Percentiles rank a stretch among this genome's conserved stretches.
phyloP scores from a whole-genome alignment of 257 asterid species.

The Primulina eburnea region DNA sequence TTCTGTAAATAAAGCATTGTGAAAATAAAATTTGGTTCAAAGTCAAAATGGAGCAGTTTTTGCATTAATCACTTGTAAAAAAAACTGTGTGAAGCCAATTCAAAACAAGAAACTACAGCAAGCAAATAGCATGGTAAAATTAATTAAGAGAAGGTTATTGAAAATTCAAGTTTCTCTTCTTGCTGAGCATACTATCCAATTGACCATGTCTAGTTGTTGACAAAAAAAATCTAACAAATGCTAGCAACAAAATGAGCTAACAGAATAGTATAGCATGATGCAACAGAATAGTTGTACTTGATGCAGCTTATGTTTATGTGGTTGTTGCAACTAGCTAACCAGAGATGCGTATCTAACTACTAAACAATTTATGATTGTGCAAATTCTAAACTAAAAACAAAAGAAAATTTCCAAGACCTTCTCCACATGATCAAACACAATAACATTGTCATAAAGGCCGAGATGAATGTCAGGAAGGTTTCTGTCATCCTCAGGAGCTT shows the following conservation, averaged over 20 bases:
- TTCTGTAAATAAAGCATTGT: conserved; percentile 2
- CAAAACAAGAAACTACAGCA: neutral
- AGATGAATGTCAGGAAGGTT: conserved; percentile 92
- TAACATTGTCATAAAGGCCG: conserved; percentile 89
- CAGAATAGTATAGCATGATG: conserved; percentile 16
- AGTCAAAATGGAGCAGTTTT: neutral
- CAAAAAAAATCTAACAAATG: conserved; percentile 5
- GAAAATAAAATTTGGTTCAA: conserved; percentile 1
- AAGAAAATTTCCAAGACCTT: conserved; percentile 50
- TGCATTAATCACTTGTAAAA: conserved; percentile 5
- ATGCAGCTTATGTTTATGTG: conserved; percentile 16
- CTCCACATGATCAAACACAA: conserved; percentile 97
- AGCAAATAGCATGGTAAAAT: conserved; percentile 9
- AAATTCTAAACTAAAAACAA: conserved; percentile 8
- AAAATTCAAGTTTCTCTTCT: conserved; percentile 13
- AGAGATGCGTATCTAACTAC: conserved; percentile 11
- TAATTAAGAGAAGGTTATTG: conserved; percentile 10
- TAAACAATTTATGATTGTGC: neutral
- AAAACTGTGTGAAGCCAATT: neutral
- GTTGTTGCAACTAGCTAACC: conserved; percentile 10
- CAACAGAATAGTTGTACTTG: conserved; percentile 22
- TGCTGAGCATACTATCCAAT: conserved; percentile 6
- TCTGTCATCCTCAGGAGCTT: conserved; percentile 87
- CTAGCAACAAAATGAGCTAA: conserved; percentile 19
- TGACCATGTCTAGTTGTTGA: conserved; percentile 16